phyloP scores from a whole-genome alignment of 805 yeast genomes.

The Candida tallmaniae region DNA sequence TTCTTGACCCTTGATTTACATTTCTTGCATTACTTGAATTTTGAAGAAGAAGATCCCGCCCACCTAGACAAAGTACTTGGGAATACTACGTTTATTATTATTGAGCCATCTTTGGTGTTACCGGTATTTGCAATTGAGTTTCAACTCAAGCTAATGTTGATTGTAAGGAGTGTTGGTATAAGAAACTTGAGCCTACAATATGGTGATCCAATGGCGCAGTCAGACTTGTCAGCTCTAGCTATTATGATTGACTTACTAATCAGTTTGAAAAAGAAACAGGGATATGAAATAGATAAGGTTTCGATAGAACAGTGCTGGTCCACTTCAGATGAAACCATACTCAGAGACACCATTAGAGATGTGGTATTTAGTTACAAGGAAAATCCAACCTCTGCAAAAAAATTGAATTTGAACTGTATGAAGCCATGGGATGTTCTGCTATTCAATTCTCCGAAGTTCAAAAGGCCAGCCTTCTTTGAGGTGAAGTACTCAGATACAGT shows the following conservation, averaged over 20 bases:
- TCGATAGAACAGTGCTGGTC: conserved; percentile 25
- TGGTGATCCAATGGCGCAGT: conserved; percentile 26
- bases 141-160: conserved; percentile 9
- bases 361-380: conserved; percentile 3
- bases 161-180: conserved; percentile 13
- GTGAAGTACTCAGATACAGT: conserved; percentile 5
- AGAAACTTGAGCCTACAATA: conserved; percentile 17
- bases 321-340: conserved; percentile 21
- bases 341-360: conserved; percentile 14
- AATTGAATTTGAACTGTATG: conserved; percentile 8
- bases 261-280: conserved; percentile 3
- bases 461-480: conserved; percentile 11
- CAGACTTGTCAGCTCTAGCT: conserved; percentile 19
- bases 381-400: not conserved
- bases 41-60: not conserved
- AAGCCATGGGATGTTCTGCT: conserved; percentile 15
- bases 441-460: conserved; percentile 19
- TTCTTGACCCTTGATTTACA: conserved; percentile 14
- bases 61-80: not conserved
- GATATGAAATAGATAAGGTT: not conserved
- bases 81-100: conserved; percentile 12
- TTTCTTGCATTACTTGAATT: conserved; percentile 1
- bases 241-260: conserved; percentile 16
- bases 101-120: conserved; percentile 18
- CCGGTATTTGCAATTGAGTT: conserved; percentile 8